These are phyloP conservation scores for Serendipita sp. DNA, from an alignment of 768 basidiomycete genomes.

Conservation along the genomic window DNA sequence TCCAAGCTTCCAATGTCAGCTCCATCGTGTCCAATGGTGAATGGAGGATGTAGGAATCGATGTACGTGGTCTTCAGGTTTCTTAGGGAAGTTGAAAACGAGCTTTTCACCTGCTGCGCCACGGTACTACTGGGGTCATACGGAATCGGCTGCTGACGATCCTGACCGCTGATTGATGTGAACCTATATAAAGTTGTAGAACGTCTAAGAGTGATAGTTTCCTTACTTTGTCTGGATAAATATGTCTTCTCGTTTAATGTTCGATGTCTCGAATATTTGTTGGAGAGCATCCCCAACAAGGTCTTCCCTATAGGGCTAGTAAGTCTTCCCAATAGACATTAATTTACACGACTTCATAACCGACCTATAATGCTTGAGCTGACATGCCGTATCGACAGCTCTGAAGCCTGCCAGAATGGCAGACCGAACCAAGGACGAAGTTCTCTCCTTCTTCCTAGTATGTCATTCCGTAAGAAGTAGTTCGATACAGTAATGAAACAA, in stretches of 20 bases:
- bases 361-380: conserved; percentile 63
- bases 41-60: conserved; percentile 70
- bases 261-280: conserved; percentile 37
- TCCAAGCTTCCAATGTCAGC: conserved; percentile 56
- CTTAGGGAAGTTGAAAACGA: conserved; percentile 50
- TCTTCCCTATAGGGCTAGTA: conserved; percentile 39
- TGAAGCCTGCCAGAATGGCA: conserved; percentile 62
- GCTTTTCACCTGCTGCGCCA: conserved; percentile 42
- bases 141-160: conserved; percentile 55
- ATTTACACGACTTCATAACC: conserved; percentile 9
- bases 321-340: neutral
- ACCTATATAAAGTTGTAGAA: conserved; percentile 28
- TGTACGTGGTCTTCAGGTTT: conserved; percentile 54
- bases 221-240: conserved; percentile 68
- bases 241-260: conserved; percentile 51
- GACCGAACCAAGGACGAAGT: conserved; percentile 51
- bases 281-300: conserved; percentile 60
- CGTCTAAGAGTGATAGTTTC: neutral
- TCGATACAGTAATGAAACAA: neutral
- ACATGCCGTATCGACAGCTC: conserved; percentile 65
- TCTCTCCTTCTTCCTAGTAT: conserved; percentile 54
- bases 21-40: conserved; percentile 46
- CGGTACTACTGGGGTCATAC: conserved; percentile 39
- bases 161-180: conserved; percentile 59
- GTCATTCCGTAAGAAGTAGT: neutral